Evolutionary conservation across 129 eudicot species (phyloP), one percentile per base, ranked within the genome.

Genomic region (Cynara cardunculus): DNA sequence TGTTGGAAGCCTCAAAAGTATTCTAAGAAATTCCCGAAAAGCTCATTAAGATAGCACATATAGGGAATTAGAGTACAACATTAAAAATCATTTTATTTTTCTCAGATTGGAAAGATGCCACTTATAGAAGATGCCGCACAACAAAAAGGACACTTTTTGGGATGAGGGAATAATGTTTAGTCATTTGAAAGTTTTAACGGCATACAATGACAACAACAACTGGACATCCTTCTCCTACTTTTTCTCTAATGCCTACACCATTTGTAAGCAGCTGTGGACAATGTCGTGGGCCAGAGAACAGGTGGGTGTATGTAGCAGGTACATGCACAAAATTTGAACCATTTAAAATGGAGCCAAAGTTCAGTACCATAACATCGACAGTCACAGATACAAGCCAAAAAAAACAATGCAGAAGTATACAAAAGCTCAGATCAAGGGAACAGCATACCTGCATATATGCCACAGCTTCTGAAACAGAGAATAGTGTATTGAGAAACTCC

Each of bases 381-480:
- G 13, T 82, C 37, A 53, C 13, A 73, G 59, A 59, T 76, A 69
- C 34, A 80, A 30, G 69, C 32, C 78, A 74, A 74, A 49, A 65
- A 59, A 34, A 75, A 68, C 46, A 39, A 73, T 19, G 44, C 62
- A 76, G 35, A 72, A 16, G 13, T 27, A 79, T 56, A 83, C 16
- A 67, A 77, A 41, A 27, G 35, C 79, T 21, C 11, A 70, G 35
- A 74, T 61, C 49, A 74, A 78, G 41, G 46, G 81, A 83, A 70
- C 10, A 70, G 72, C 41, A 59, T 87, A 94, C 99, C 99, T 94
- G 99, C 99, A 94, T 90, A 82, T 86, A 92, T 14, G 99, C 99
- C 75, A 90, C 97, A 53, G 97, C 99, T 89, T 94, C 99, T 69
- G 99, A 94, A 77, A 94, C 97, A 25, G 99, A 94, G 78, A 94